These are phyloP conservation scores for Calycina marina DNA, from an alignment of 2,329 filamentous ascomycete genomes.

Conservation along the genomic window DNA sequence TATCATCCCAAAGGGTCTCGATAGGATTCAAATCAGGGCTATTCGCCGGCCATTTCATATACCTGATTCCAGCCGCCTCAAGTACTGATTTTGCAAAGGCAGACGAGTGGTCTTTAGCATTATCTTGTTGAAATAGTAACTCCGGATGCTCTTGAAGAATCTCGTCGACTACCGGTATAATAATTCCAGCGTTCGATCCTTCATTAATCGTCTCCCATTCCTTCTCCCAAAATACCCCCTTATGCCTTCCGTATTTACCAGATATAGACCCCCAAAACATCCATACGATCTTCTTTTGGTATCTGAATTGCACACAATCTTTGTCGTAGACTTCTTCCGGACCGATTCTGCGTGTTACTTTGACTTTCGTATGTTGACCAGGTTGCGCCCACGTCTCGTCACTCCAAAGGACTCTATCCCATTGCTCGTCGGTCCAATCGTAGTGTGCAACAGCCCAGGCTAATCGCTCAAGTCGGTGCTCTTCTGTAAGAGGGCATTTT, in stretches of 20 bases:
- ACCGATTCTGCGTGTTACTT: conserved; percentile 1
- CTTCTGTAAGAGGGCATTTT: neutral
- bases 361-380: conserved; percentile 2
- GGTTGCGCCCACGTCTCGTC: conserved; percentile 9
- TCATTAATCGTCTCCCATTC: too few species aligned
- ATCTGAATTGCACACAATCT: neutral
- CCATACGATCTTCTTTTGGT: too few species aligned
- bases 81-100: conserved; percentile 1
- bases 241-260: conserved; percentile 1
- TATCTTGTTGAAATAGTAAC: conserved; percentile 1
- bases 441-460: conserved; percentile 2
- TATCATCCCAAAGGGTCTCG: conserved; percentile 2
- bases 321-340: neutral
- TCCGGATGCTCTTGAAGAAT: too few species aligned
- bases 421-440: conserved; percentile 5
- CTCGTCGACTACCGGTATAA: too few species aligned
- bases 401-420: conserved; percentile 6
- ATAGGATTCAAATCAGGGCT: conserved; percentile 5
- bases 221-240: neutral
- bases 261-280: neutral
- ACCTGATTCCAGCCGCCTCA: conserved; percentile 1
- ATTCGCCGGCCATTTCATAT: conserved; percentile 2
- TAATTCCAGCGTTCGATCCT: conserved; percentile 1
- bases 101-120: neutral
- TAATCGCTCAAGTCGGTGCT: neutral